Base-by-base conservation (phyloP, 306 rosid genomes). In the Phaseolus lunatus region DNA sequence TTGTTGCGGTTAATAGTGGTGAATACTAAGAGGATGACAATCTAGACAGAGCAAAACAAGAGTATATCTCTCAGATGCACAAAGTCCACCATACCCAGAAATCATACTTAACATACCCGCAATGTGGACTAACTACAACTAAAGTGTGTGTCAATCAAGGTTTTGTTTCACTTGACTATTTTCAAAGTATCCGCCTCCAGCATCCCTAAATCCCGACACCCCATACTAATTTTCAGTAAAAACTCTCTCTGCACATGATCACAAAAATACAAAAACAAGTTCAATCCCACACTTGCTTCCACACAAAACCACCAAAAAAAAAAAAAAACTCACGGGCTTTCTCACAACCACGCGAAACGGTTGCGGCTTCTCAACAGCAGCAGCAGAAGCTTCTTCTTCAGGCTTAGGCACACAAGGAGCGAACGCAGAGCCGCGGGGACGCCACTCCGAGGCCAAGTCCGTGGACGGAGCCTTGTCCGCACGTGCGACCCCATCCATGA, bases 401-500 rank as follows among this genome's bases (percentile, higher is more conserved):
- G 41, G 68, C 66, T 72, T 70, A 16, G 75, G 69, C 74, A 77
- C 70, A 76, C 83, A 94, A n/a, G 88, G 88, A 84, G 82, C 75
- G 72, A 94, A 94, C 18, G 81, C 89, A 23, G 83, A 89, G 80
- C 82, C 87, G 35, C 81, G 67, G 15, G 96, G 92, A 75, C 75
- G 81, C 97, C 97, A 91, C 26, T 72, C 75, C 22, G 71, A 81
- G 24, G 71, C 82, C 5, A 79, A 64, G 61, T 47, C 82, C 49
- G 80, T 75, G 56, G 78, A 49, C 79, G 82, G 88, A 78, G 80
- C 64, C 59, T 73, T 85, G 78, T 84, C 87, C 24, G 82, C 83
- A 74, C 76, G 78, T 73, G 86, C 73, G 72, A 81, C 91, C 85
- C 82, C 98, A 87, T 91, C 97, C 96, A 91, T 93, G 88, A 79